Conservation (phyloP, 345 rosid genomes). For the Fremontodendron californicum region DNA sequence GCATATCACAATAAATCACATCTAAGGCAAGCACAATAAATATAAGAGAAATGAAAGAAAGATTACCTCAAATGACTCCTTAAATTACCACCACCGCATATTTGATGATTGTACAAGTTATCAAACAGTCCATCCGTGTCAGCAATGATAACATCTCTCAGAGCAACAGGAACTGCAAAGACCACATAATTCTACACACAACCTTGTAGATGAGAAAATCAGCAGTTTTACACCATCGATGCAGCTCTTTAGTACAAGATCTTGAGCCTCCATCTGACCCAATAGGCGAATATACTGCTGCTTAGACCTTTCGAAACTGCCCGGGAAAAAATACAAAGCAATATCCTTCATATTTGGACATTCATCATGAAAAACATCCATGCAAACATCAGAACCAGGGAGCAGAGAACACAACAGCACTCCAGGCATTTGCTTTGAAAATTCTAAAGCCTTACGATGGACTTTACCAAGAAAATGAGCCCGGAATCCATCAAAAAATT, state of each 20-base stretch:
- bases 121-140: no score
- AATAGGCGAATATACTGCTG: neutral
- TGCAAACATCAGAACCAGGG: constrained; percentile 13
- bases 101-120: no score
- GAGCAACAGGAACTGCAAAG: no score
- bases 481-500: constrained; percentile 23
- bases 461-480: constrained; percentile 27
- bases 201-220: neutral
- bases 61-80: no score
- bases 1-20: no score
- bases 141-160: no score
- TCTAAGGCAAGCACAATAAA: no score
- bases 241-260: neutral
- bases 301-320: constrained; percentile 12
- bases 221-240: neutral
- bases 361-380: constrained; percentile 17
- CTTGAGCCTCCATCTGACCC: neutral
- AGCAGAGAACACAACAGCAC: constrained; percentile 21
- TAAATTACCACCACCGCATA: no score
- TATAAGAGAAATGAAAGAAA: no score
- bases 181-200: neutral
- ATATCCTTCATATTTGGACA: constrained; percentile 22
- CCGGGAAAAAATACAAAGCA: constrained; percentile 28
- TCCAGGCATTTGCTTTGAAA: constrained; percentile 22
- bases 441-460: constrained; percentile 18